These are phyloP conservation scores for Apiospora marii DNA, from an alignment of 2,329 filamentous ascomycete species.

Conservation along the genomic window DNA sequence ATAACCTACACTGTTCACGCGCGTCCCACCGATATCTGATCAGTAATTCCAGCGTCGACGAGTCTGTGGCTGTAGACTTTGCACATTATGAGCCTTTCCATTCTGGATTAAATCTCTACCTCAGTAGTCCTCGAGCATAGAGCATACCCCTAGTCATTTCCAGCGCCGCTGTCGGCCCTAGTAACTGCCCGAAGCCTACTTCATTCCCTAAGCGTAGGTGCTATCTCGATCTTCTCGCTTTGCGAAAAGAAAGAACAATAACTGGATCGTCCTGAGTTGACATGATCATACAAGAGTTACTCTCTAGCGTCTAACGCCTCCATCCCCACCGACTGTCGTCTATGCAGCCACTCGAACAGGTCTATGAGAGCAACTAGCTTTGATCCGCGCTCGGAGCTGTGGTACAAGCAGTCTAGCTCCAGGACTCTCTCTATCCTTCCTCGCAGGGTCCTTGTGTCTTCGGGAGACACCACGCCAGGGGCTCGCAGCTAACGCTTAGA, in stretches of 20 bases:
- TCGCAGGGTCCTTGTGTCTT: constrained; percentile 41
- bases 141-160: background rate
- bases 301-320: constrained; percentile 27
- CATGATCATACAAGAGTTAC: constrained; percentile 4
- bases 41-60: background rate
- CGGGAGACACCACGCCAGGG: constrained; percentile 40
- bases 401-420: constrained; percentile 36
- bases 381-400: constrained; percentile 37
- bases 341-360: constrained; percentile 33
- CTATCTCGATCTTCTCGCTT: background rate
- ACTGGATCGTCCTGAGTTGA: background rate
- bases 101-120: background rate
- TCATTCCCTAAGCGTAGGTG: background rate
- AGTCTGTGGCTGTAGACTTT: constrained; percentile 14
- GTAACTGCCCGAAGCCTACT: background rate
- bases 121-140: background rate
- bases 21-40: background rate
- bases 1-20: background rate
- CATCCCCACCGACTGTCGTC: constrained; percentile 41
- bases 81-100: background rate
- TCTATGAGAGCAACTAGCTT: constrained; percentile 36
- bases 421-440: constrained; percentile 34
- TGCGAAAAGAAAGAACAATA: background rate
- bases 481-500: constrained; percentile 32
- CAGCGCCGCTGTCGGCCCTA: constrained; percentile 1